Evolutionary conservation across 495 filamentous ascomycete species (phyloP).

Genomic region (Alectoria sarmentosa): DNA sequence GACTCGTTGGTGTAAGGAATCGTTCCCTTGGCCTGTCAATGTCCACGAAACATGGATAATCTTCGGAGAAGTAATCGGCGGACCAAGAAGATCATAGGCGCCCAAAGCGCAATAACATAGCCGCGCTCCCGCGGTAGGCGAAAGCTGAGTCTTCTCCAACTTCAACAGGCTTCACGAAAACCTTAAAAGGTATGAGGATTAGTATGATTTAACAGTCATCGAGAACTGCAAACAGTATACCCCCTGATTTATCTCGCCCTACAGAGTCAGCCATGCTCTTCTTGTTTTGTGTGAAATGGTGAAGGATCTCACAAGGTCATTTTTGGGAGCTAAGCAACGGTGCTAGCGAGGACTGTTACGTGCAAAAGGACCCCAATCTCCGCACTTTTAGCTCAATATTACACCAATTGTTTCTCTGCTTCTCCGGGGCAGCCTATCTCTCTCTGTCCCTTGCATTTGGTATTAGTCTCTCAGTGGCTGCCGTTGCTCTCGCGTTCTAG

Average conservation of each 20-base stretch:
- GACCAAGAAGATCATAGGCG: background rate
- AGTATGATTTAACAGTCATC: too few relatives aligned
- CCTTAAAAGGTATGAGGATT: too few relatives aligned
- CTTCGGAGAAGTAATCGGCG: background rate
- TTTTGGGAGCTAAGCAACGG: background rate
- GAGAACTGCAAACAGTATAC: too few relatives aligned
- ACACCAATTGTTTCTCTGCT: background rate
- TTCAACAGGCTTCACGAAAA: too few relatives aligned
- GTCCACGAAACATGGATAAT: background rate
- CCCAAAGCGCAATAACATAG: background rate
- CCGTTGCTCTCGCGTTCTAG: background rate
- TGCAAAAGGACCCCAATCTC: background rate
- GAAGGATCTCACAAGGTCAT: background rate
- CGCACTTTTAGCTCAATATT: background rate
- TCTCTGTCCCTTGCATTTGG: background rate
- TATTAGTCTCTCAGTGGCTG: background rate
- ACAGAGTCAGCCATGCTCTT: too few relatives aligned
- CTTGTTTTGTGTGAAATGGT: background rate
- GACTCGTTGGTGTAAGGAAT: background rate
- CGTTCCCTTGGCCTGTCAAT: background rate
- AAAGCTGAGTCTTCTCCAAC: background rate
- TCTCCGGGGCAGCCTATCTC: background rate
- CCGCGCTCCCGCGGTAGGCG: background rate
- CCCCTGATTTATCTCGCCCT: too few relatives aligned
- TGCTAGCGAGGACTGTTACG: background rate